Evolutionary conservation across 495 filamentous ascomycete species (phyloP).

Genomic region (Hyaloscypha finlandica): DNA sequence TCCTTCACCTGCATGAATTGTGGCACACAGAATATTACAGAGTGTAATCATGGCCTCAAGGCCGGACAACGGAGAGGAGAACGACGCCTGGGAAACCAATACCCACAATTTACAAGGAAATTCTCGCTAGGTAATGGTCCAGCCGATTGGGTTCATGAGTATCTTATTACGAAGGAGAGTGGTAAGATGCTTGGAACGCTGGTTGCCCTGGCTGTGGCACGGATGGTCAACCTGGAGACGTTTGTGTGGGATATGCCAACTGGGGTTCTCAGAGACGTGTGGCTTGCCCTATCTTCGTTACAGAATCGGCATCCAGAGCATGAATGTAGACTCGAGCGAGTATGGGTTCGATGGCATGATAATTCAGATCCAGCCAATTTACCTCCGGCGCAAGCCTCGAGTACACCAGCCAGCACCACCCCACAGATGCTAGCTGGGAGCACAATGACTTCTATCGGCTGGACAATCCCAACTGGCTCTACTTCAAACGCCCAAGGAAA

Average conservation of each 20-base stretch:
- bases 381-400: conserved; percentile 24
- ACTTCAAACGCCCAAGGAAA: conserved; percentile 26
- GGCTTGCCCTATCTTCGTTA: conserved; percentile 78
- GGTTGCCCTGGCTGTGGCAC: conserved; percentile 79
- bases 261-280: conserved; percentile 83
- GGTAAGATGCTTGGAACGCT: conserved; percentile 93
- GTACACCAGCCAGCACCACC: conserved; percentile 26
- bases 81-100: conserved; percentile 65
- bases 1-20: conserved; percentile 30
- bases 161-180: conserved; percentile 83
- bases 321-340: conserved; percentile 69
- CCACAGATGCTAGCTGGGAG: conserved; percentile 41
- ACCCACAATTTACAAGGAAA: conserved; percentile 82
- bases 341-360: conserved; percentile 93
- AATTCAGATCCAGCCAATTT: conserved; percentile 48
- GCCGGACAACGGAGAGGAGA: conserved; percentile 29
- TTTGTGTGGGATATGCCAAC: conserved; percentile 98
- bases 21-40: conserved; percentile 29
- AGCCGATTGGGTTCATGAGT: conserved; percentile 78
- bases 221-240: conserved; percentile 87
- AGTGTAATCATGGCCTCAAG: conserved; percentile 23
- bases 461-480: conserved; percentile 35
- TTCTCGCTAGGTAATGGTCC: conserved; percentile 93
- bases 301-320: conserved; percentile 60
- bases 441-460: conserved; percentile 46